Conservation (phyloP, 2,329 filamentous ascomycete genomes). For the Akanthomyces muscarius region DNA sequence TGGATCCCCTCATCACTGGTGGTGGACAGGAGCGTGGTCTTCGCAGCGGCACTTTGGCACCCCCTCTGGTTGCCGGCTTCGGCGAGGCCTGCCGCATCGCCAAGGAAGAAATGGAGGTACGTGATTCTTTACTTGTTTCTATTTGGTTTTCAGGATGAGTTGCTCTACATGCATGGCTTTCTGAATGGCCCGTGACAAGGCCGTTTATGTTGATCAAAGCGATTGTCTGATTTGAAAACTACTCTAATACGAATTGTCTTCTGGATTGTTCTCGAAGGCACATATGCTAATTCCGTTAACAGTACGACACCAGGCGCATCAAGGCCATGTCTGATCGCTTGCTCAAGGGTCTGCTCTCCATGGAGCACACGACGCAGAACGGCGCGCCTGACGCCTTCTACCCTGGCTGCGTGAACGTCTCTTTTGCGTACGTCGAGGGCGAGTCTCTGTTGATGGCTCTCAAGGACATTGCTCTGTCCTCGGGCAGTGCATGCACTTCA, state of each 20-base stretch:
- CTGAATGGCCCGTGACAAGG: slow-evolving; percentile 67
- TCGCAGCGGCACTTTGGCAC: slow-evolving; percentile 88
- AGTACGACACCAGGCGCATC: slow-evolving; percentile 93
- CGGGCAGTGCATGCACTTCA: slow-evolving; percentile 93
- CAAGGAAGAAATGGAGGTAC: slow-evolving; percentile 83
- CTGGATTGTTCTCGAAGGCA: slow-evolving; percentile 6
- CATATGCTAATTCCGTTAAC: slow-evolving; percentile 13
- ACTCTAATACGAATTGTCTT: slow-evolving; percentile 8
- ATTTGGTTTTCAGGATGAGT: slow-evolving; percentile 62
- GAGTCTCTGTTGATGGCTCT: slow-evolving; percentile 97
- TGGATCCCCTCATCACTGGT: slow-evolving; percentile 93
- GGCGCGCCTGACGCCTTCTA: slow-evolving; percentile 82
- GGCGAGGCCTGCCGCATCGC: slow-evolving; percentile 94
- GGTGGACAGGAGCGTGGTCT: slow-evolving; percentile 95
- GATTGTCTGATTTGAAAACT: slow-evolving; percentile 54
- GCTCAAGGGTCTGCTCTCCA: slow-evolving; percentile 72
- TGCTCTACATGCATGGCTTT: slow-evolving; percentile 87
- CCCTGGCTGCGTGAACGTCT: slow-evolving; percentile 95
- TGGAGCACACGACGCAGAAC: slow-evolving; percentile 92
- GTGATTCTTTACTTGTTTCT: slow-evolving; percentile 35
- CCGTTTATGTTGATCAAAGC: slow-evolving; percentile 59
- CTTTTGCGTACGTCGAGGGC: slow-evolving; percentile 96
- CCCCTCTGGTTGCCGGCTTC: slow-evolving; percentile 84
- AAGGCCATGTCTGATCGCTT: slow-evolving; percentile 78
- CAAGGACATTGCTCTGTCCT: slow-evolving; percentile 96